These are phyloP conservation scores for Amanita jacksonii DNA, from an alignment of 768 basidiomycete species.

Conservation along the genomic window DNA sequence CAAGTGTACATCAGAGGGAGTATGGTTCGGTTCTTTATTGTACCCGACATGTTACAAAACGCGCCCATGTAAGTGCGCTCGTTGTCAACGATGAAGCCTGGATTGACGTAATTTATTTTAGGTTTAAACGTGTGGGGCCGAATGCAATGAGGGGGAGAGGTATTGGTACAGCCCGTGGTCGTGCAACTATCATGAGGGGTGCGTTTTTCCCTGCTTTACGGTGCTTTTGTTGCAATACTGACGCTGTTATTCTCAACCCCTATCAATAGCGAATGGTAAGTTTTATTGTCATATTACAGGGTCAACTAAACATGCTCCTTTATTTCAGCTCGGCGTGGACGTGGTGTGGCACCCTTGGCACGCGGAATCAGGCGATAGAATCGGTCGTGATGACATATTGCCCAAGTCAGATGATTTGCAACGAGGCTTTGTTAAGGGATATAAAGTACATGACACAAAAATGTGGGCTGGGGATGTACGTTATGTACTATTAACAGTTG, in stretches of 20 bases:
- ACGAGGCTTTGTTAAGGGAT: too few species aligned
- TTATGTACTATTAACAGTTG: too few species aligned
- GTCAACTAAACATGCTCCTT: not conserved
- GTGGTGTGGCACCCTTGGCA: slow-evolving; percentile 62
- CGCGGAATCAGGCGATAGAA: slow-evolving; percentile 73
- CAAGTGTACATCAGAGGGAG: slow-evolving; percentile 98
- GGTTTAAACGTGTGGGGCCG: slow-evolving; percentile 98
- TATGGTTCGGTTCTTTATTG: slow-evolving; percentile 98
- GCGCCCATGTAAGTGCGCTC: slow-evolving; percentile 80
- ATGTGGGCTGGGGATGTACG: too few species aligned
- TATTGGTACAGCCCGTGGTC: slow-evolving; percentile 98
- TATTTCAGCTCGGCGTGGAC: slow-evolving; percentile 71
- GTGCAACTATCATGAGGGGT: slow-evolving; percentile 98
- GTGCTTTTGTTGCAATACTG: too few species aligned
- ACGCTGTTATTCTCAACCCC: slow-evolving; percentile 7
- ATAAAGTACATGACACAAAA: too few species aligned
- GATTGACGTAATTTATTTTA: slow-evolving; percentile 22
- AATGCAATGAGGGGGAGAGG: slow-evolving; percentile 98
- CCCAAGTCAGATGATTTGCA: too few species aligned
- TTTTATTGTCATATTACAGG: not conserved
- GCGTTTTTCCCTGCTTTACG: slow-evolving; percentile 20
- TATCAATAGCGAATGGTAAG: slow-evolving; percentile 64
- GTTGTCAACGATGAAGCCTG: slow-evolving; percentile 1
- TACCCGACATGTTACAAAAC: slow-evolving; percentile 98
- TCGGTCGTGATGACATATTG: too few species aligned